Percentiles rank a stretch among this genome's conserved stretches.
phyloP scores from a whole-genome alignment of 2,329 filamentous ascomycete species.

The Sclerotinia minor region DNA sequence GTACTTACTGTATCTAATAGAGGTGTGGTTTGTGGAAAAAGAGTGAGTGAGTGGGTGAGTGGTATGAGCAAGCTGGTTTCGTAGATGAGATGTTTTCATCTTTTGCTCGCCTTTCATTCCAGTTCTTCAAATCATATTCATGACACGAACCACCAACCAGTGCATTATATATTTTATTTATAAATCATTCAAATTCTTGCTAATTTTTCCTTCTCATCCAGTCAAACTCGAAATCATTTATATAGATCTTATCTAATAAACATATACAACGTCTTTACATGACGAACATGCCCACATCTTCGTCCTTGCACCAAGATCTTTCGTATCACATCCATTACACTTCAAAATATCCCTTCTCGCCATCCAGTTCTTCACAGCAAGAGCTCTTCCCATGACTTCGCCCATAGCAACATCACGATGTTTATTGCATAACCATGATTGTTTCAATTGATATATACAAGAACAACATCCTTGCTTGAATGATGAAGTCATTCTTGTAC shows the following conservation, averaged over 20 bases:
- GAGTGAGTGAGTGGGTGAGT: no score
- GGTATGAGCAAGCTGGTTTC: no score
- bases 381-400: neutral
- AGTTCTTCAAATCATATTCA: no score
- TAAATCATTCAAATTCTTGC: neutral
- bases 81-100: no score
- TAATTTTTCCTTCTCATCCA: neutral
- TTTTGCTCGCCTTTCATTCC: no score
- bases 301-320: neutral
- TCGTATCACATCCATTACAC: constrained; percentile 9
- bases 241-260: neutral
- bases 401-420: neutral
- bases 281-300: constrained; percentile 15
- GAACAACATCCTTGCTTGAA: constrained; percentile 5
- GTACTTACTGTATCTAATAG: no score
- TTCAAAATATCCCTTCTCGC: neutral
- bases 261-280: constrained; percentile 16
- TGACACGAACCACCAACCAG: no score
- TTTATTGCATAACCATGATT: constrained; percentile 12
- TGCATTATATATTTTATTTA: neutral
- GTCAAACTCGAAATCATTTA: neutral
- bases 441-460: constrained; percentile 11
- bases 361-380: constrained; percentile 8
- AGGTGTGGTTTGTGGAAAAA: no score
- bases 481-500: fast-evolving